Conservation (phyloP, 331 rosid species). For the Erythrophleum ivorense region DNA sequence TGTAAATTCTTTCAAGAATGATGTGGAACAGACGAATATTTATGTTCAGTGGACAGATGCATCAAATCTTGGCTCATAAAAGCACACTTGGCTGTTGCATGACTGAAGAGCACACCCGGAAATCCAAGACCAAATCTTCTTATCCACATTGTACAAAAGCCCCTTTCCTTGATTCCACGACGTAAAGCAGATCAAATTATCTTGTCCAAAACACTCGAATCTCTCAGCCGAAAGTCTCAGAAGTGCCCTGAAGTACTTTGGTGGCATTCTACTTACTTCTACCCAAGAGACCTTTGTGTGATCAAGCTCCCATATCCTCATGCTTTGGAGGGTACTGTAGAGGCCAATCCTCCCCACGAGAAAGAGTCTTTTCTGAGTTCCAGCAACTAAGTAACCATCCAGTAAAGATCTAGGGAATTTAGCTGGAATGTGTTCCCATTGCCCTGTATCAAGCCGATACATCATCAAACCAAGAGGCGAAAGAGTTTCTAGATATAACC, state of each 20-base stretch:
- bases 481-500: constrained; percentile 85
- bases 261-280: constrained; percentile 95
- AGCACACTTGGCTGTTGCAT: constrained; percentile 86
- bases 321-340: constrained; percentile 87
- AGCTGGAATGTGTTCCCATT: constrained; percentile 92
- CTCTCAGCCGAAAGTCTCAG: constrained; percentile 93
- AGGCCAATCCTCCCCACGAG: constrained; percentile 92
- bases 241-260: constrained; percentile 79
- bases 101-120: constrained; percentile 89
- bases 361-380: constrained; percentile 86
- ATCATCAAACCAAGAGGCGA: constrained; percentile 95
- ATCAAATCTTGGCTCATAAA: constrained; percentile 91
- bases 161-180: constrained; percentile 98
- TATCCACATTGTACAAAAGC: constrained; percentile 82
- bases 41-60: constrained; percentile 70
- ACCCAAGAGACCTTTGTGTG: constrained; percentile 75
- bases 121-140: constrained; percentile 89
- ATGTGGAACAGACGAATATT: constrained; percentile 31
- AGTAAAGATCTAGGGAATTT: constrained; percentile 83
- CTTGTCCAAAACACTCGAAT: constrained; percentile 94
- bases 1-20: constrained; percentile 27
- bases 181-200: constrained; percentile 88
- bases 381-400: constrained; percentile 96
- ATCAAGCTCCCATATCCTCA: constrained; percentile 93
- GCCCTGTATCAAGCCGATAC: constrained; percentile 79